Conservation (phyloP, 345 rosid species). For the Populus tremula region DNA sequence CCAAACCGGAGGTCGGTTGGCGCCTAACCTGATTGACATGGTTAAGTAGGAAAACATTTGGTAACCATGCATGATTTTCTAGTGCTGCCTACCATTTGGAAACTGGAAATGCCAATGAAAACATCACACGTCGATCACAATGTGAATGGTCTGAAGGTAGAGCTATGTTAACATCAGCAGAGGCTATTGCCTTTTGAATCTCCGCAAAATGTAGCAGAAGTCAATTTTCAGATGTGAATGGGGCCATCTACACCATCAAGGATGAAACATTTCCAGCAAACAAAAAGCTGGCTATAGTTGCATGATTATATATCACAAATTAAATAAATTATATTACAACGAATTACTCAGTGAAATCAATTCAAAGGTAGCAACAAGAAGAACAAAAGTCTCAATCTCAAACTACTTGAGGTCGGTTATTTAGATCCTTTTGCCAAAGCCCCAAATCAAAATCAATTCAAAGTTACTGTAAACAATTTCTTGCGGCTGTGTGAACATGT, state of each 20-base stretch:
- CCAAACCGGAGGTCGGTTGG: too few relatives aligned
- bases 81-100: background rate
- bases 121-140: background rate
- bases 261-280: too few relatives aligned
- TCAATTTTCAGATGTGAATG: background rate
- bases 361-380: background rate
- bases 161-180: background rate
- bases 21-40: too few relatives aligned
- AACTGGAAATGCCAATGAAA: background rate
- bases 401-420: background rate
- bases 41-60: background rate
- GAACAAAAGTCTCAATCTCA: background rate
- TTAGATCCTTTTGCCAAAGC: background rate
- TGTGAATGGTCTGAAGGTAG: background rate
- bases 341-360: background rate
- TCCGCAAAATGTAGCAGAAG: background rate
- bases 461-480: background rate
- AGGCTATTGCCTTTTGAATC: background rate
- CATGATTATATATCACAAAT: too few relatives aligned
- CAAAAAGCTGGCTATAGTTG: background rate
- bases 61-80: background rate
- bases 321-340: background rate
- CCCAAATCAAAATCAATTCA: background rate
- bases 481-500: background rate
- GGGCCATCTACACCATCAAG: background rate